Evolutionary conservation across 306 rosid species (phyloP).

Genomic region (Quercus engelmannii): DNA sequence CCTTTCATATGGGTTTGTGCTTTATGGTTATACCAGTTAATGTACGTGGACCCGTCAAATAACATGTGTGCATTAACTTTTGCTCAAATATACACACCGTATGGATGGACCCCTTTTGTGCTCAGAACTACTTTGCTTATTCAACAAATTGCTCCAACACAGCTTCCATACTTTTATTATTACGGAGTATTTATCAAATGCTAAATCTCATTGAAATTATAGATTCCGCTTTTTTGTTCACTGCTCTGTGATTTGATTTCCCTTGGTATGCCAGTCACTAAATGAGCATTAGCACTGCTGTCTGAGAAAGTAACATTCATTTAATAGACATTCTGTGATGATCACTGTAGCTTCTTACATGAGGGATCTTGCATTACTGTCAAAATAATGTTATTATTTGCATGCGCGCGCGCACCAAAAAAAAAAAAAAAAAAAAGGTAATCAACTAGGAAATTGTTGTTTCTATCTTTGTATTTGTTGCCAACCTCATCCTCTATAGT

Average conservation of each 20-base stretch:
- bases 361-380: too few relatives aligned
- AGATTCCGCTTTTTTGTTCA: not conserved
- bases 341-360: not conserved
- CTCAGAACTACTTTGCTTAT: not conserved
- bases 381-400: too few relatives aligned
- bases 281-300: not conserved
- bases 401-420: too few relatives aligned
- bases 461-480: too few relatives aligned
- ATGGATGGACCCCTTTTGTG: not conserved
- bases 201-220: not conserved
- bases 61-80: not conserved
- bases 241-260: not conserved
- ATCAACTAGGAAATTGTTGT: too few relatives aligned
- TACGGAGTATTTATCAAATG: not conserved
- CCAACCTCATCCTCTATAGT: too few relatives aligned
- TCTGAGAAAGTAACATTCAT: not conserved
- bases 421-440: too few relatives aligned
- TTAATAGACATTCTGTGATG: not conserved
- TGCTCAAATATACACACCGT: not conserved
- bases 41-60: not conserved
- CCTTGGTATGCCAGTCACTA: not conserved
- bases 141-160: not conserved
- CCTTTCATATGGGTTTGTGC: conserved; percentile 15
- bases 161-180: not conserved
- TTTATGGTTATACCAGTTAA: conserved; percentile 15